Conservation (phyloP, 208 protist genomes). For the Trypanosoma cruzi region DNA sequence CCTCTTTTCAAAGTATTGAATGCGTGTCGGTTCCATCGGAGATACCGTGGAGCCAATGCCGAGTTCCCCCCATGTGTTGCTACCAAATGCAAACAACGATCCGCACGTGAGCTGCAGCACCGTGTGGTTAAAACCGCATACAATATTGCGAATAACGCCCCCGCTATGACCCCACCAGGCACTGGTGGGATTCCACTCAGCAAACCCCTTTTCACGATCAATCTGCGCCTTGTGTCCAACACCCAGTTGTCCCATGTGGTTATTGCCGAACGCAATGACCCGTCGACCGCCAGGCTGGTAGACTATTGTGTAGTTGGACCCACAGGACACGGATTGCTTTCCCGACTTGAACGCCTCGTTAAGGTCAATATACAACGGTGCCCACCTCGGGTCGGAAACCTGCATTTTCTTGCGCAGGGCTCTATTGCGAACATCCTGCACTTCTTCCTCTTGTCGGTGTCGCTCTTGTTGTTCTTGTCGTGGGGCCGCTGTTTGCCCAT, state of each 20-base stretch:
- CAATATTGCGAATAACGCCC: constrained; percentile 35
- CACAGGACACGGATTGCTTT: constrained; percentile 34
- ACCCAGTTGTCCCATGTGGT: constrained; percentile 77
- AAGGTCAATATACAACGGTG: constrained; percentile 57
- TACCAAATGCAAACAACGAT: constrained; percentile 57
- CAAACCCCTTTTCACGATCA: constrained; percentile 43
- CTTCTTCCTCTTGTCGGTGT: neutral
- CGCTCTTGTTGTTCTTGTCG: neutral
- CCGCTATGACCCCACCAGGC: constrained; percentile 42
- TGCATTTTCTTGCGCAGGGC: neutral
- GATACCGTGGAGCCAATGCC: constrained; percentile 60
- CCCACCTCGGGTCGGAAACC: constrained; percentile 11
- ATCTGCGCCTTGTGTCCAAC: constrained; percentile 52
- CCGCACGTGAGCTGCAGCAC: constrained; percentile 49
- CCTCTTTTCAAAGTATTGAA: constrained; percentile 50
- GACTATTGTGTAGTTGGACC: constrained; percentile 68
- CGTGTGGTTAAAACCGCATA: constrained; percentile 66
- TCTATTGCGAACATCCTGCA: neutral
- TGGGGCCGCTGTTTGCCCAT: constrained; percentile 53
- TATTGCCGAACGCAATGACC: constrained; percentile 67
- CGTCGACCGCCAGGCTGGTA: constrained; percentile 53
- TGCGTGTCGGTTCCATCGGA: constrained; percentile 53
- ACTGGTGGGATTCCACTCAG: constrained; percentile 54
- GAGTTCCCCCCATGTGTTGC: constrained; percentile 81
- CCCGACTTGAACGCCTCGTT: constrained; percentile 35